Evolutionary conservation across 2,329 filamentous ascomycete genomes (phyloP), one percentile per base, ranked within the genome.

Genomic region (Talaromyces piceae): DNA sequence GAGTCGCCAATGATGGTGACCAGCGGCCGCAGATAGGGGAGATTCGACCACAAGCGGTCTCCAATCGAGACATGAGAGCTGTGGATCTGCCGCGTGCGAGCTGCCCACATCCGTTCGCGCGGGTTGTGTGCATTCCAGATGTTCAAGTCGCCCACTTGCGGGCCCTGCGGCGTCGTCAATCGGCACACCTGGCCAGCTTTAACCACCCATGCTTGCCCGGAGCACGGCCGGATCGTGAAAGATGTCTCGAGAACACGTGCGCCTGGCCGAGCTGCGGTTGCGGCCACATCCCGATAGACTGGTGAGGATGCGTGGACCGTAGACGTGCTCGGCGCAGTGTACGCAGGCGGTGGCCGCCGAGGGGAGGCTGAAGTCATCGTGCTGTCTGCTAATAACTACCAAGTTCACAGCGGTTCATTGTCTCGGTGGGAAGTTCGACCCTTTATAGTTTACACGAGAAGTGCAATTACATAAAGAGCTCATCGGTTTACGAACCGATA

Each of bases 71-170:
- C 79, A 64, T 94, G 88, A 2, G 83, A 83, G 12, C 83, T 80
- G 59, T 94, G 86, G 16, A 94, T 77, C 65, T 94, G 88, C 52
- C 84, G 78, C 11, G 88, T 93, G 31, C 88, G 79, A 1, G 81
- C 76, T 1, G 88, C 88, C 88, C 88, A 94, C 73, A 94, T 88
- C 39, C 82, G 77, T 65, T 94, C 88, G 12, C 87, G 80, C 0
- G 87, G 85, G 66, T 93, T 90, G 56, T 83, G 72, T 4, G 77
- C 75, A 59, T 86, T 88, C 86, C 87, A 94, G 59, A 93, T 78
- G 66, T 94, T 94, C 16, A 93, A 72, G 60, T 93, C 88, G 49
- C 87, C 86, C 45, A 94, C 87, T 70, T 94, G 88, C 0, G 88
- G 82, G 0, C 88, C 88, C 50, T 84, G 73, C 0, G 87, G 87